Conservation (phyloP, 2,329 filamentous ascomycete genomes). For the Phoma sp. region DNA sequence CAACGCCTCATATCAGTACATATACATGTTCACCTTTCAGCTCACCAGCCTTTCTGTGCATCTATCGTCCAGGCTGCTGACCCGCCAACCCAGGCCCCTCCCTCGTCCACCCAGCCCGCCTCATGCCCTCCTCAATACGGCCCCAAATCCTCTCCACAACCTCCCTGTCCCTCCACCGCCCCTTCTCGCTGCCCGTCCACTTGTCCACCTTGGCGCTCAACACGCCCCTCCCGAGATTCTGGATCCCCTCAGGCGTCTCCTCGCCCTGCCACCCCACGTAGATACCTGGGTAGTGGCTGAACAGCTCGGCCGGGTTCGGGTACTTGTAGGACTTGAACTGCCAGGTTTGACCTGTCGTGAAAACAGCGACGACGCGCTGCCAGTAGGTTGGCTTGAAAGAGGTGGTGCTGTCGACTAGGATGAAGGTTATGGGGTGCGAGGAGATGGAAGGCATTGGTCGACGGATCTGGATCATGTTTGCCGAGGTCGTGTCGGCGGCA, state of each 20-base stretch:
- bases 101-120: slow-evolving; percentile 79
- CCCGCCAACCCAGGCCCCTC: slow-evolving; percentile 63
- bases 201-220: slow-evolving; percentile 82
- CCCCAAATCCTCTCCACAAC: slow-evolving; percentile 94
- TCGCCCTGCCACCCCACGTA: slow-evolving; percentile 94
- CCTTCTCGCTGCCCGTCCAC: slow-evolving; percentile 63
- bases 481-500: slow-evolving; percentile 64
- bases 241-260: slow-evolving; percentile 75
- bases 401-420: slow-evolving; percentile 89
- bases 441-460: slow-evolving; percentile 75
- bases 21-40: background rate
- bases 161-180: slow-evolving; percentile 86
- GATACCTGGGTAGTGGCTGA: slow-evolving; percentile 84
- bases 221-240: slow-evolving; percentile 85
- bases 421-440: slow-evolving; percentile 82
- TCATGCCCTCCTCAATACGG: slow-evolving; percentile 86
- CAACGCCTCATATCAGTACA: slow-evolving; percentile 12
- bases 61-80: slow-evolving; percentile 23
- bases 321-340: slow-evolving; percentile 99
- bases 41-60: background rate
- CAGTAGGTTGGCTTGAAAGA: slow-evolving; percentile 99
- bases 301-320: slow-evolving; percentile 85
- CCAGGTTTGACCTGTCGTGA: slow-evolving; percentile 97
- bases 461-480: slow-evolving; percentile 83
- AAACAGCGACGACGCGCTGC: slow-evolving; percentile 92